A percentile compares a stretch with the other conserved stretches of the same genome.
These are phyloP conservation scores for Mycena sanguinolenta DNA, from an alignment of 768 basidiomycete genomes.

Conservation along the genomic window DNA sequence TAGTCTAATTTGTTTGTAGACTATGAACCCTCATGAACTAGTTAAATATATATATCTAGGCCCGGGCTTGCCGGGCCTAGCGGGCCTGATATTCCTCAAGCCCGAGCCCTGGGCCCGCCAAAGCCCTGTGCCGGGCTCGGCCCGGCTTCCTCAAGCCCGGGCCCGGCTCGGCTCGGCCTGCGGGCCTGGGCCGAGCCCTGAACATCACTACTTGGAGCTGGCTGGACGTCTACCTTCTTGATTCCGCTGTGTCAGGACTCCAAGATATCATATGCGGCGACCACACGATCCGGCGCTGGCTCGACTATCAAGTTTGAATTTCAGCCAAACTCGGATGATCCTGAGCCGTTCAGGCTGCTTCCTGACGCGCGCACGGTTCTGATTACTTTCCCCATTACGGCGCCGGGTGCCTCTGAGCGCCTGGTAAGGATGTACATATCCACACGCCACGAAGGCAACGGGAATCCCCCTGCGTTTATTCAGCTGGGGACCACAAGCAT, in stretches of 20 bases:
- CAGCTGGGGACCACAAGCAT: slow-evolving; percentile 74
- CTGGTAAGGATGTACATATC: slow-evolving; percentile 61
- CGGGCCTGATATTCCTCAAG: too few relatives aligned
- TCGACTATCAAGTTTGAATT: slow-evolving; percentile 69
- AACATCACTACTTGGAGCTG: slow-evolving; percentile 77
- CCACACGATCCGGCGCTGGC: slow-evolving; percentile 65
- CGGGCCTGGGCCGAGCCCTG: too few relatives aligned
- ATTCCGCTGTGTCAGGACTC: slow-evolving; percentile 62
- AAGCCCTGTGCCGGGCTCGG: too few relatives aligned
- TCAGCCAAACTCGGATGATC: slow-evolving; percentile 62
- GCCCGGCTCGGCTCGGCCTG: too few relatives aligned
- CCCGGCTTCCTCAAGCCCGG: too few relatives aligned
- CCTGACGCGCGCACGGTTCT: slow-evolving; percentile 69
- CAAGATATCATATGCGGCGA: slow-evolving; percentile 61
- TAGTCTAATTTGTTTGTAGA: too few relatives aligned
- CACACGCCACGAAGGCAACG: slow-evolving; percentile 45
- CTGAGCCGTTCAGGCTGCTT: slow-evolving; percentile 57
- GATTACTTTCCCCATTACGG: slow-evolving; percentile 68
- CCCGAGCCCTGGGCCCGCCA: too few relatives aligned
- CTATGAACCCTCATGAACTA: too few relatives aligned
- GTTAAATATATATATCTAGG: too few relatives aligned
- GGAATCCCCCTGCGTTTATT: slow-evolving; percentile 57
- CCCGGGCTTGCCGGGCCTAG: too few relatives aligned
- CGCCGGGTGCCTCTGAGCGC: slow-evolving; percentile 58
- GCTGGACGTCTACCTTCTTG: slow-evolving; percentile 76